phyloP scores from a whole-genome alignment of 805 yeast species.

The Brettanomyces sp. region DNA sequence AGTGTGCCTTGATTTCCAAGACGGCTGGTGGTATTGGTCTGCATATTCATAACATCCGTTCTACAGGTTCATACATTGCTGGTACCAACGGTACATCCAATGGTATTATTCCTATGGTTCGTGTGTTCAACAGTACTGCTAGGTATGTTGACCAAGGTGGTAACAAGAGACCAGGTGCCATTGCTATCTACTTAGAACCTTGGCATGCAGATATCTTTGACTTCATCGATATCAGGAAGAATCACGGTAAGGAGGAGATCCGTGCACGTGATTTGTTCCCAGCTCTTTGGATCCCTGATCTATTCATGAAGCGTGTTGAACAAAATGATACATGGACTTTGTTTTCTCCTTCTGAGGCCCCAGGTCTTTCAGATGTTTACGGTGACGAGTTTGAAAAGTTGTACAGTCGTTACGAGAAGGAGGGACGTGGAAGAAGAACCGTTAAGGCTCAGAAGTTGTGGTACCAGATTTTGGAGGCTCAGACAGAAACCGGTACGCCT shows the following conservation, averaged over 20 bases:
- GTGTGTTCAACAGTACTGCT: conserved; percentile 56
- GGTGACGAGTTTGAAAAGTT: conserved; percentile 47
- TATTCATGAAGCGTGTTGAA: conserved; percentile 55
- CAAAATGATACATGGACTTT: conserved; percentile 47
- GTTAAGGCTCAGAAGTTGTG: conserved; percentile 53
- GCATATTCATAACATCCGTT: conserved; percentile 50
- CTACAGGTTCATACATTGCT: conserved; percentile 52
- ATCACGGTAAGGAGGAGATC: conserved; percentile 56
- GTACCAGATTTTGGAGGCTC: conserved; percentile 53
- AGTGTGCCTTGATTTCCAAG: conserved; percentile 53
- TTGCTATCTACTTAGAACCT: conserved; percentile 52
- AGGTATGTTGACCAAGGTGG: conserved; percentile 61
- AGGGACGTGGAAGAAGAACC: conserved; percentile 39
- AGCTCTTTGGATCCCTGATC: conserved; percentile 55
- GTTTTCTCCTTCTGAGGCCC: conserved; percentile 52
- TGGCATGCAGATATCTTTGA: conserved; percentile 57
- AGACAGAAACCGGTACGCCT: conserved; percentile 59
- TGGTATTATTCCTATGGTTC: conserved; percentile 54
- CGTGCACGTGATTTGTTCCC: conserved; percentile 57
- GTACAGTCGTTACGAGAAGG: conserved; percentile 42
- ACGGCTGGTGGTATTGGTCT: conserved; percentile 58
- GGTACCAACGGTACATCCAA: conserved; percentile 57
- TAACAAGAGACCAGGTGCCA: conserved; percentile 57
- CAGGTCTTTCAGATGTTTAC: conserved; percentile 44
- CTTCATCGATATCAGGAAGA: conserved; percentile 49